phyloP scores from a whole-genome alignment of 2,329 filamentous ascomycete genomes.

The Hypoxylon sp. region DNA sequence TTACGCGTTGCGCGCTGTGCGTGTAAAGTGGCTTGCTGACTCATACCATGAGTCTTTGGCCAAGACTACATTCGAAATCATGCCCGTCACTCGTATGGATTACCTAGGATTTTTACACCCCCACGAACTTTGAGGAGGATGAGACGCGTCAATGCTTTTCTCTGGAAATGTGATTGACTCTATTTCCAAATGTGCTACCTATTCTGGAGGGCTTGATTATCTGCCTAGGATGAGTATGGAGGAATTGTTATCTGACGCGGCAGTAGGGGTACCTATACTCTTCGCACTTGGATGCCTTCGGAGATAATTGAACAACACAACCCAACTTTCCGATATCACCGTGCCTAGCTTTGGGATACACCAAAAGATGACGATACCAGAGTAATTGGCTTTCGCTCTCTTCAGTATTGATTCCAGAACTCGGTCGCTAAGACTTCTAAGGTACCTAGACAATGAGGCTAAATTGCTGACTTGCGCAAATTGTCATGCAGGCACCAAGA shows the following conservation, averaged over 20 bases:
- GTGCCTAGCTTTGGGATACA: background rate
- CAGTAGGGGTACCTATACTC: background rate
- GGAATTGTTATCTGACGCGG: background rate
- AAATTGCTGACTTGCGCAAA: background rate
- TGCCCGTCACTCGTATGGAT: no score
- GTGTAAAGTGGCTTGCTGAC: slow-evolving; percentile 17
- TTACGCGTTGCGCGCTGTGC: background rate
- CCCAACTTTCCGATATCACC: slow-evolving; percentile 15
- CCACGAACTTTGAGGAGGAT: background rate
- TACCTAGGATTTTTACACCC: no score
- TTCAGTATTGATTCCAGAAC: background rate
- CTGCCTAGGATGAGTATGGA: background rate
- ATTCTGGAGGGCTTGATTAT: background rate
- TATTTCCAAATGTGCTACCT: background rate
- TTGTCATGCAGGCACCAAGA: background rate
- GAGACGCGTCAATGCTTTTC: background rate
- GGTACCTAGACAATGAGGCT: background rate
- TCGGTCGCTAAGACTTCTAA: background rate
- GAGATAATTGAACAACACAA: slow-evolving; percentile 9
- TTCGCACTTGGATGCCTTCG: slow-evolving; percentile 20
- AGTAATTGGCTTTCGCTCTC: background rate
- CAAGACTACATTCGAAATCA: slow-evolving; percentile 1
- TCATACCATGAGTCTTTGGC: background rate
- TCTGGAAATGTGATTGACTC: background rate
- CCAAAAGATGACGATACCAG: slow-evolving; percentile 4